Evolutionary conservation across 768 basidiomycete species (phyloP).

Genomic region (Suillus paluster): DNA sequence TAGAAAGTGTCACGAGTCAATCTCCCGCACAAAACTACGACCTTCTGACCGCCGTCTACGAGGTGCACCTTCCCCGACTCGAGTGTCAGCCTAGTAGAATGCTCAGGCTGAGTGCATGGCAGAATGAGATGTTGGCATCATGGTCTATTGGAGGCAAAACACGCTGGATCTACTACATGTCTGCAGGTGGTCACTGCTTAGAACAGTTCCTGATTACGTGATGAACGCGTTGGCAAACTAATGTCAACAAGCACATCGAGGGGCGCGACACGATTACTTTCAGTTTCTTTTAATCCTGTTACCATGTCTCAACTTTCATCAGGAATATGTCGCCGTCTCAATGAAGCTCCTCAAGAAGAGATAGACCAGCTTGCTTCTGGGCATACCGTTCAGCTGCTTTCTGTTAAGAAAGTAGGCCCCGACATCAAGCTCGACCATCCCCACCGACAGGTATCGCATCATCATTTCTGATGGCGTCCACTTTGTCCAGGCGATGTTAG

Average conservation of each 20-base stretch:
- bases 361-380: slow-evolving; percentile 34
- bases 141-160: too few species aligned
- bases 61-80: too few species aligned
- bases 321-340: slow-evolving; percentile 59
- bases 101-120: too few species aligned
- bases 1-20: too few species aligned
- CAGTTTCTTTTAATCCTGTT: neutral
- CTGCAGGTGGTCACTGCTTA: too few species aligned
- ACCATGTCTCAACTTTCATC: slow-evolving; percentile 57
- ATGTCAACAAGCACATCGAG: slow-evolving; percentile 10
- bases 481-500: slow-evolving; percentile 93
- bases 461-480: slow-evolving; percentile 89
- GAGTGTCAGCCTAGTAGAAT: too few species aligned
- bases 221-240: slow-evolving; percentile 15
- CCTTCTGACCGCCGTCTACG: too few species aligned
- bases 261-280: slow-evolving; percentile 6
- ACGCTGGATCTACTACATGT: too few species aligned
- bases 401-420: slow-evolving; percentile 75
- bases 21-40: too few species aligned
- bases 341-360: slow-evolving; percentile 38
- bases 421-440: slow-evolving; percentile 30
- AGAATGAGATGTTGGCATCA: too few species aligned
- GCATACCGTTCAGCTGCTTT: slow-evolving; percentile 78
- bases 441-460: slow-evolving; percentile 69
- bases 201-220: slow-evolving; percentile 4